Evolutionary conservation across 2,329 filamentous ascomycete genomes (phyloP), one percentile per base, ranked within the genome.

Genomic region (Drechslerella coelobrocha): DNA sequence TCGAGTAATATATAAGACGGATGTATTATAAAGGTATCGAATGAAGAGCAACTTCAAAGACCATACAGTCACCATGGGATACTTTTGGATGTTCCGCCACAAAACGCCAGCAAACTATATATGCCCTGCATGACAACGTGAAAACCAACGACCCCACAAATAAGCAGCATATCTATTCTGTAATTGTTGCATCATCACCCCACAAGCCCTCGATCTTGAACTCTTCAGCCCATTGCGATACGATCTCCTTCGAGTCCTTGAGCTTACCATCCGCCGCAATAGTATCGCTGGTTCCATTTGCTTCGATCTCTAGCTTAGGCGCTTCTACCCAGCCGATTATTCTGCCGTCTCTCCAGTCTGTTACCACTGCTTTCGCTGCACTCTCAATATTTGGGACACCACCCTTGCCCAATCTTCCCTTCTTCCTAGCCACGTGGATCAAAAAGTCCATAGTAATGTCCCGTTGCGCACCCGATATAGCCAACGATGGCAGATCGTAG

Each of bases 181-280:
- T 39, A 50, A 60, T 41, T 31, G 41, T 34, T 3, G 53, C 53
- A 51, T 69, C 57, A 41, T 71, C 55, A 10, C 66, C 90, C 89
- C 90, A 97, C 12, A 99, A 81, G 1, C 91, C 94, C 72, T 97
- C 94, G 7, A 99, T 84, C 82, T 93, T 92, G 81, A 99, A 97
- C 80, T 97, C 93, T 76, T 90, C 87, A 6, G 92, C 90, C 92
- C 93, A 96, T 78, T 95, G 88, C 9, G 89, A 90, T 61, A 97
- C 92, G 78, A 97, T 91, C 80, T 91, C 82, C 82, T 95, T 92
- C 79, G 95, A 87, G 74, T 91, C 86, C 72, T 84, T 82, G 74
- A 82, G 78, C 59, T 81, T 78, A 55, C 81, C 80, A 57, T 82
- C 79, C 69, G 82, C 80, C 8, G 72, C 73, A 27, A 77, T 76